phyloP scores from a whole-genome alignment of 176 grass and related monocot genomes.

The Eremochloa ophiuroides region DNA sequence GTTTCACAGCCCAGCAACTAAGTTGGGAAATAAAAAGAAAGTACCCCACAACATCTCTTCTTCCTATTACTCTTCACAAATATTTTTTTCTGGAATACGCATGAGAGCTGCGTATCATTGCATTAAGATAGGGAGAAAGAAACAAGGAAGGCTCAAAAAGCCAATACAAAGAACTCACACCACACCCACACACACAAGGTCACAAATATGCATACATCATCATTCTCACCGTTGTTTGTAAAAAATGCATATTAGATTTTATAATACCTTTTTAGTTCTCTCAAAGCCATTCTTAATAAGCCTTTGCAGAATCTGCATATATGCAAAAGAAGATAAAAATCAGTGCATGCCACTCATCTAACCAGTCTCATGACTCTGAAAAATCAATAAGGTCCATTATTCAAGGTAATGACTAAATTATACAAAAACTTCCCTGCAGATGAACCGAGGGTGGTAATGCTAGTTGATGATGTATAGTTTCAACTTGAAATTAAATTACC shows the following conservation, averaged over 20 bases:
- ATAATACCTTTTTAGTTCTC: neutral
- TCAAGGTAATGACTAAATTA: neutral
- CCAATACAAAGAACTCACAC: too few species aligned
- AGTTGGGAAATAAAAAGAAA: neutral
- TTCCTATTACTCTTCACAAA: neutral
- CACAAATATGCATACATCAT: neutral
- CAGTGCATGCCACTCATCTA: neutral
- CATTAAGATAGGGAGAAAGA: too few species aligned
- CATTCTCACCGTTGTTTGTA: neutral
- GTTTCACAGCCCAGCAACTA: neutral
- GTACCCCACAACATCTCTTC: neutral
- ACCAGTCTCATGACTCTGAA: neutral
- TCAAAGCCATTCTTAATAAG: neutral
- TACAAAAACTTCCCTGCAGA: neutral
- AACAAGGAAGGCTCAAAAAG: too few species aligned
- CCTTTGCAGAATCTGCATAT: neutral
- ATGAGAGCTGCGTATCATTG: too few species aligned
- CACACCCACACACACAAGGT: too few species aligned
- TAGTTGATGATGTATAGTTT: neutral
- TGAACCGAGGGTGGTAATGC: neutral
- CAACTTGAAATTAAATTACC: neutral
- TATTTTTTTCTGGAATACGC: too few species aligned
- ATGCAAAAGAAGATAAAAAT: neutral
- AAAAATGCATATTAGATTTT: neutral
- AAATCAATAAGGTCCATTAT: neutral